Evolutionary conservation across 306 rosid species (phyloP).

Genomic region (Cicer pinnatifidum): DNA sequence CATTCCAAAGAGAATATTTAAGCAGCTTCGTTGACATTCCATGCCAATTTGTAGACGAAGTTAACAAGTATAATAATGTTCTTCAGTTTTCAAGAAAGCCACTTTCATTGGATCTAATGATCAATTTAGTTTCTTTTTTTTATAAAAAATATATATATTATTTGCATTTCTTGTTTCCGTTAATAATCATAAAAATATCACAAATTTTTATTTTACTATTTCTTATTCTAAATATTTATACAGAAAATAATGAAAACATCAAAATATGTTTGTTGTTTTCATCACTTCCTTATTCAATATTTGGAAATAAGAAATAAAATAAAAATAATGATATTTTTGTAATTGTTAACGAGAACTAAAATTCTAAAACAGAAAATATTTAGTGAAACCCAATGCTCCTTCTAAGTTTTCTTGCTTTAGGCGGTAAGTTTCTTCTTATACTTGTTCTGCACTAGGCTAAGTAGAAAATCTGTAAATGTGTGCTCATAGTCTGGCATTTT

Average conservation of each 20-base stretch:
- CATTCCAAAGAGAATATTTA: conserved; percentile 19
- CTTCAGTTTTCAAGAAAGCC: conserved; percentile 38
- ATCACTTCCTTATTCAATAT: conserved; percentile 1
- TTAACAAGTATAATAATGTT: conserved; percentile 30
- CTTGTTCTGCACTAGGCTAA: conserved; percentile 55
- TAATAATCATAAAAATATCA: conserved; percentile 13
- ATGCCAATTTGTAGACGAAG: conserved; percentile 30
- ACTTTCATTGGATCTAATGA: conserved; percentile 32
- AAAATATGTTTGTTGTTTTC: conserved; percentile 1
- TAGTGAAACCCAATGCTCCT: conserved; percentile 1
- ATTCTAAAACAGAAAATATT: conserved; percentile 23
- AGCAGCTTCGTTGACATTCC: conserved; percentile 45
- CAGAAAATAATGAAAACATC: conserved; percentile 11
- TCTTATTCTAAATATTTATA: background rate
- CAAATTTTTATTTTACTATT: background rate
- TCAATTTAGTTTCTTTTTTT: background rate
- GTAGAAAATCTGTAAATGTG: conserved; percentile 59
- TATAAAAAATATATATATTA: background rate
- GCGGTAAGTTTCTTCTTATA: conserved; percentile 49
- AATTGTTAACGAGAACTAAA: background rate
- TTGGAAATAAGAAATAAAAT: conserved; percentile 13
- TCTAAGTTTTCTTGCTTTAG: conserved; percentile 13
- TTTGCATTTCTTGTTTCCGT: conserved; percentile 9
- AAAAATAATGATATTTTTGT: background rate
- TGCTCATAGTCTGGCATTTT: conserved; percentile 63